Conservation (phyloP, 192 early-diverging fungal genomes). For the Backusella parvicylindrica region DNA sequence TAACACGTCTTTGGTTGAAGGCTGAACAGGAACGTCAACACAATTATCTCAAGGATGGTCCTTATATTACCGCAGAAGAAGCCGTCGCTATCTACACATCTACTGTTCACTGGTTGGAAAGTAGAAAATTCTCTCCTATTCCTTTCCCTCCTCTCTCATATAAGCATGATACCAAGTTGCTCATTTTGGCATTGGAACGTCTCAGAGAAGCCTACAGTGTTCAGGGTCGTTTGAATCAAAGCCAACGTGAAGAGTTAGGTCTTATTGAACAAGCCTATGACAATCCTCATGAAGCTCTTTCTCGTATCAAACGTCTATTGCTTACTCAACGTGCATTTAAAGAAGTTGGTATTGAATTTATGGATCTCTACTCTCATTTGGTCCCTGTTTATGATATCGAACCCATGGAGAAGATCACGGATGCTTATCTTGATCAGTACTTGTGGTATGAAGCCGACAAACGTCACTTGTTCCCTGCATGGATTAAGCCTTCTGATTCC, state of each 20-base stretch:
- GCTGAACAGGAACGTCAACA: slow-evolving; percentile 99
- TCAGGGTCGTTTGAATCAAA: slow-evolving; percentile 91
- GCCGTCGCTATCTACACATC: slow-evolving; percentile 97
- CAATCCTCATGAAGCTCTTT: slow-evolving; percentile 83
- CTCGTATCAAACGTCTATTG: slow-evolving; percentile 91
- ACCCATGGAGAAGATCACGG: slow-evolving; percentile 99
- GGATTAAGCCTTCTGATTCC: slow-evolving; percentile 97
- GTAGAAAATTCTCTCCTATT: slow-evolving; percentile 96
- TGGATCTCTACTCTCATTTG: slow-evolving; percentile 97
- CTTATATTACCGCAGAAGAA: slow-evolving; percentile 96
- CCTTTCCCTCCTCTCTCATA: slow-evolving; percentile 99
- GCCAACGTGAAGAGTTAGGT: slow-evolving; percentile 95
- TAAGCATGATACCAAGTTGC: slow-evolving; percentile 99
- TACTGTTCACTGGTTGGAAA: slow-evolving; percentile 97
- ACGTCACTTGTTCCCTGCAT: slow-evolving; percentile 95
- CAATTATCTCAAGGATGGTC: slow-evolving; percentile 98
- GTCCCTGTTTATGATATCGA: slow-evolving; percentile 98
- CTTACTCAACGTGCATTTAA: slow-evolving; percentile 98
- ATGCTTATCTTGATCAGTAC: slow-evolving; percentile 98
- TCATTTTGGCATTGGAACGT: slow-evolving; percentile 92
- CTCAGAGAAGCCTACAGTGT: slow-evolving; percentile 95
- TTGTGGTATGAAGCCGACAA: slow-evolving; percentile 99
- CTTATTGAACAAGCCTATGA: slow-evolving; percentile 99
- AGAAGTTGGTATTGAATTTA: slow-evolving; percentile 99
- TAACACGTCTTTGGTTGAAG: slow-evolving; percentile 98